Percentiles rank a stretch among this genome's conserved stretches.
phyloP scores from a whole-genome alignment of 2,329 filamentous ascomycete genomes.

The Exophiala aquamarina region DNA sequence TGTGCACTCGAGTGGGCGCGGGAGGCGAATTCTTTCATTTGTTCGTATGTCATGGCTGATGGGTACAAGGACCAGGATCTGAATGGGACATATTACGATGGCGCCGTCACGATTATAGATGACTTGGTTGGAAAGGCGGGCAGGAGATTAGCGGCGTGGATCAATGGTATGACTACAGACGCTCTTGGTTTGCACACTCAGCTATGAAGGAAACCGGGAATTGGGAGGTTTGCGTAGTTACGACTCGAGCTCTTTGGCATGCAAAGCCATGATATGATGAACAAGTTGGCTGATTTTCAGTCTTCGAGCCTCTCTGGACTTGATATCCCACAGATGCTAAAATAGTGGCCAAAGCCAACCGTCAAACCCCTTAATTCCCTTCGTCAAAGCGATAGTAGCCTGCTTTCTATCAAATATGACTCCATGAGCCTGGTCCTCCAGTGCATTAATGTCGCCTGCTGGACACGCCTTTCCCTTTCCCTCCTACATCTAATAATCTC shows the following conservation, averaged over 20 bases:
- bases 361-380: too few species aligned
- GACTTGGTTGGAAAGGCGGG: conserved; percentile 25
- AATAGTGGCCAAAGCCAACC: too few species aligned
- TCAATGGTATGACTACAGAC: conserved; percentile 17
- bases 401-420: too few species aligned
- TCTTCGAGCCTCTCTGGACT: too few species aligned
- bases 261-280: too few species aligned
- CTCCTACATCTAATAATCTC: conserved; percentile 2
- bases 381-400: too few species aligned
- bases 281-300: too few species aligned
- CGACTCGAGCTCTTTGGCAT: too few species aligned
- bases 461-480: not conserved
- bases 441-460: too few species aligned
- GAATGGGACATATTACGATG: conserved; percentile 26
- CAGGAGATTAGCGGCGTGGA: conserved; percentile 26
- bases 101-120: conserved; percentile 26
- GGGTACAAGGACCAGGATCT: conserved; percentile 55
- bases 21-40: conserved; percentile 64
- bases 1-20: conserved; percentile 56
- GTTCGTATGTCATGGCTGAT: conserved; percentile 62
- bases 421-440: too few species aligned
- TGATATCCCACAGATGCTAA: too few species aligned
- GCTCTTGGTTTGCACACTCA: conserved; percentile 3
- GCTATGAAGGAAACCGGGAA: not conserved
- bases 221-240: too few species aligned